Percentiles rank a stretch among this genome's conserved stretches.
These are phyloP conservation scores for Kuraishia capsulata DNA, from an alignment of 805 yeast species.

Conservation along the genomic window DNA sequence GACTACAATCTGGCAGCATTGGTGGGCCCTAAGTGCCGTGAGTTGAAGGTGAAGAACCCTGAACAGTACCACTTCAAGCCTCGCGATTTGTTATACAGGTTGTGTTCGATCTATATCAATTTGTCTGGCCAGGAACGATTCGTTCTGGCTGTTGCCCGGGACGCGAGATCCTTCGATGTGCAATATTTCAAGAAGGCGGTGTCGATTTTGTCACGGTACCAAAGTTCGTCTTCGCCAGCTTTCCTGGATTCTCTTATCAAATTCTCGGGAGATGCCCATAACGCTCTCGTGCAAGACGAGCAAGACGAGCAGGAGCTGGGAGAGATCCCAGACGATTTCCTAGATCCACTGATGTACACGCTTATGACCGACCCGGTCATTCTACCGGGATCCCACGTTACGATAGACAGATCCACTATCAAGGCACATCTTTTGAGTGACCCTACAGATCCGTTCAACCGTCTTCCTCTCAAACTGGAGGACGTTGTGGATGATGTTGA, in stretches of 20 bases:
- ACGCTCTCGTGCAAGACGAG: conserved; percentile 51
- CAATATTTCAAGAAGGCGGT: conserved; percentile 64
- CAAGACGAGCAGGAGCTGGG: conserved; percentile 84
- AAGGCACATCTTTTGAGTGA: conserved; percentile 91
- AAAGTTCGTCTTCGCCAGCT: conserved; percentile 39
- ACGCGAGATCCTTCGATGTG: conserved; percentile 78
- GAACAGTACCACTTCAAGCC: conserved; percentile 81
- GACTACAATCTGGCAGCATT: conserved; percentile 86
- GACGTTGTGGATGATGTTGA: conserved; percentile 78
- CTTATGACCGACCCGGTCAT: conserved; percentile 94
- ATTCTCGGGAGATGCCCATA: conserved; percentile 63
- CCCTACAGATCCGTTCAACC: conserved; percentile 94
- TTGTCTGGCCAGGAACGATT: conserved; percentile 58
- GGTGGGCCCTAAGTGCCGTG: conserved; percentile 92
- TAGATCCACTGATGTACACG: conserved; percentile 95
- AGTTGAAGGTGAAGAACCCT: conserved; percentile 77
- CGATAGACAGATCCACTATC: conserved; percentile 84
- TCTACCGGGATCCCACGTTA: conserved; percentile 79
- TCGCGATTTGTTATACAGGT: conserved; percentile 52
- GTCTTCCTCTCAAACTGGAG: conserved; percentile 82
- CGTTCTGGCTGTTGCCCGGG: conserved; percentile 75
- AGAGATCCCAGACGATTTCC: conserved; percentile 91
- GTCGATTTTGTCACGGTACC: conserved; percentile 43
- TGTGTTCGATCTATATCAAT: conserved; percentile 71
- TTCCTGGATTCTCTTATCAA: conserved; percentile 39